These are phyloP conservation scores for Metarhizium guizhouense DNA, from an alignment of 2,329 filamentous ascomycete genomes.

Conservation along the genomic window DNA sequence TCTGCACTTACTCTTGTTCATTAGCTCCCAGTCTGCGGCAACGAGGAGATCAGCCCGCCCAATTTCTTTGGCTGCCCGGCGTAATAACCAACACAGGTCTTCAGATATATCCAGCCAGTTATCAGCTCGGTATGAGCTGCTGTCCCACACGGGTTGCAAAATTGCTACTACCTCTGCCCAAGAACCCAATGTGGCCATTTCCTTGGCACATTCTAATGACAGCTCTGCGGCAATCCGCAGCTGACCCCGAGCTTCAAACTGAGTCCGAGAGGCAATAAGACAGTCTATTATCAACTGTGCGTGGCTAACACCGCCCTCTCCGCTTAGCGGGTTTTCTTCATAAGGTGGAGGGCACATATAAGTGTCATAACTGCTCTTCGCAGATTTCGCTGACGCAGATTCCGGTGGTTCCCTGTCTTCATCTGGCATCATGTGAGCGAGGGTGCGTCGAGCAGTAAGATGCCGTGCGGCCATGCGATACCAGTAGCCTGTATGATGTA, in stretches of 20 bases:
- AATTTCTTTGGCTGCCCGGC: slow-evolving; percentile 43
- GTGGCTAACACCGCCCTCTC: slow-evolving; percentile 42
- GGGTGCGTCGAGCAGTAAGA: slow-evolving; percentile 38
- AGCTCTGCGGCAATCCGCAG: slow-evolving; percentile 45
- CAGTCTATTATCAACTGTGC: slow-evolving; percentile 44
- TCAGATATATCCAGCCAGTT: slow-evolving; percentile 53
- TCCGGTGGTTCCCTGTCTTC: slow-evolving; percentile 46
- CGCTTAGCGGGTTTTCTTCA: slow-evolving; percentile 46
- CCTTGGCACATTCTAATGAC: slow-evolving; percentile 46
- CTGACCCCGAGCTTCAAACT: slow-evolving; percentile 48
- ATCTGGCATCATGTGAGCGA: slow-evolving; percentile 49
- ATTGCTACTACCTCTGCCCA: slow-evolving; percentile 47
- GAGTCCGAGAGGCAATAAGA: slow-evolving; percentile 39
- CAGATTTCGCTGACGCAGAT: slow-evolving; percentile 33
- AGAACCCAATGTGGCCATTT: slow-evolving; percentile 38
- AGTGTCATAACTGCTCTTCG: slow-evolving; percentile 50
- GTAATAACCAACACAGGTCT: slow-evolving; percentile 52
- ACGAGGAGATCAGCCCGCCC: slow-evolving; percentile 48
- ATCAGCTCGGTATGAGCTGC: slow-evolving; percentile 45
- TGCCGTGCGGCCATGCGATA: slow-evolving; percentile 53
- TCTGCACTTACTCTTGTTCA: slow-evolving; percentile 44
- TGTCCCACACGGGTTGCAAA: slow-evolving; percentile 49
- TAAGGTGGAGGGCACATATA: slow-evolving; percentile 58
- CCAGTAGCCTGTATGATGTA: slow-evolving; percentile 62
- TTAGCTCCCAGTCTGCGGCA: slow-evolving; percentile 56